Evolutionary conservation across 108 stramenopile genomes (phyloP), one percentile per base, ranked within the genome.

Genomic region (Nitzschia palea): DNA sequence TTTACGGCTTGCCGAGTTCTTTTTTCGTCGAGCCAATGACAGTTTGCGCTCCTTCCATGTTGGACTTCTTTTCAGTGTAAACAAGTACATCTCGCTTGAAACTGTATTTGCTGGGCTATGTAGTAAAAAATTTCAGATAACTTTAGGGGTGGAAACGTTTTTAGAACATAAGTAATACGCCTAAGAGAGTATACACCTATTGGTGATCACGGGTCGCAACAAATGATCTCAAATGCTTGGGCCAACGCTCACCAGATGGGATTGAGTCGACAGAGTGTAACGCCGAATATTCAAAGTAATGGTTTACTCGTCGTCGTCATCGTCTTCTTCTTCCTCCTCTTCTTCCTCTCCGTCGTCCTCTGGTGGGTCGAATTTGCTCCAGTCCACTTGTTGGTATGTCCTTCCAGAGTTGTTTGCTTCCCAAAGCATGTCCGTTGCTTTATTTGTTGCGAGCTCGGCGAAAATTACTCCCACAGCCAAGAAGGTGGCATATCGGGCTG

Each of bases 281-380:
- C 37, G 10, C 8, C 14, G 37, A 40, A 40, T 8, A 40, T 48
- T 20, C 47, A 8, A 48, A 48, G 47, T 18, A 48, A 48, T n/a
- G n/a, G 47, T 48, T 48, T 78, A 79, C 20, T 81, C 81, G 34
- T 80, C 85, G 14, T 84, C 85, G 31, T 91, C 86, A 26, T 85
- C 85, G 4, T 81, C 86, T 9, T 87, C 88, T 3, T 87, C 88
- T 12, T 94, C 89, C 9, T 86, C 93, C 3, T 91, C 90, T 0
- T 91, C 93, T 0, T 91, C 88, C 0, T 90, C 88, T 0, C 87
- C 90, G 9, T 94, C 93, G 0, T 91, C 89, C 25, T 89, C 89
- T 25, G 70, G 76, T 28, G 78, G 68, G 43, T 76, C 81, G 57
- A 94, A 94, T 66, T 90, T 89, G 61, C 84, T 78, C 90, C 93